Conservation (phyloP, 2,329 filamentous ascomycete genomes). For the Nannizzia gypsea region DNA sequence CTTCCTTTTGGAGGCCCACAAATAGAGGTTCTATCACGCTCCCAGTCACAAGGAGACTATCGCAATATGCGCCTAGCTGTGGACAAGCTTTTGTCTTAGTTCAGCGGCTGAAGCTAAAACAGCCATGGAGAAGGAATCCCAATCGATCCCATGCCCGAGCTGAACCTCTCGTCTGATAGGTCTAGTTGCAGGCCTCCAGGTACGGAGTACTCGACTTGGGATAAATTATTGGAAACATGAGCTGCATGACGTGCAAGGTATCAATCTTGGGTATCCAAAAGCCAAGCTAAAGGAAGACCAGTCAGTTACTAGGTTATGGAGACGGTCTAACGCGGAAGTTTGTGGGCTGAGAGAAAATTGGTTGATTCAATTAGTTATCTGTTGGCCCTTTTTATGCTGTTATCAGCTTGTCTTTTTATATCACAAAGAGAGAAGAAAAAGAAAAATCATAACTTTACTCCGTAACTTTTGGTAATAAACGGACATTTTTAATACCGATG, state of each 20-base stretch:
- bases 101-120: background rate
- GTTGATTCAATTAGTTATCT: background rate
- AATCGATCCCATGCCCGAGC: background rate
- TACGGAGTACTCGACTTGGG: background rate
- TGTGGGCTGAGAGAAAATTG: background rate
- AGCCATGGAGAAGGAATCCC: background rate
- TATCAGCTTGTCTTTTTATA: background rate
- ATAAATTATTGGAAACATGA: background rate
- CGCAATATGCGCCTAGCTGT: background rate
- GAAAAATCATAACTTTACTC: no score
- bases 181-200: background rate
- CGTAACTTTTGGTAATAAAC: constrained; percentile 1
- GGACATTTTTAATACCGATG: background rate
- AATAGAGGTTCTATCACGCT: background rate
- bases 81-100: background rate
- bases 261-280: background rate
- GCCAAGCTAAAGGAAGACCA: background rate
- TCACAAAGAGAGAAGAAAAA: background rate
- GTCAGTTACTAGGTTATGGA: background rate
- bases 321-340: background rate
- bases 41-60: background rate
- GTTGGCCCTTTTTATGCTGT: background rate
- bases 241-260: no score
- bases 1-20: no score
- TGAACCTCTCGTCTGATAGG: background rate